phyloP scores from a whole-genome alignment of 768 basidiomycete species.

The Suillus subluteus region DNA sequence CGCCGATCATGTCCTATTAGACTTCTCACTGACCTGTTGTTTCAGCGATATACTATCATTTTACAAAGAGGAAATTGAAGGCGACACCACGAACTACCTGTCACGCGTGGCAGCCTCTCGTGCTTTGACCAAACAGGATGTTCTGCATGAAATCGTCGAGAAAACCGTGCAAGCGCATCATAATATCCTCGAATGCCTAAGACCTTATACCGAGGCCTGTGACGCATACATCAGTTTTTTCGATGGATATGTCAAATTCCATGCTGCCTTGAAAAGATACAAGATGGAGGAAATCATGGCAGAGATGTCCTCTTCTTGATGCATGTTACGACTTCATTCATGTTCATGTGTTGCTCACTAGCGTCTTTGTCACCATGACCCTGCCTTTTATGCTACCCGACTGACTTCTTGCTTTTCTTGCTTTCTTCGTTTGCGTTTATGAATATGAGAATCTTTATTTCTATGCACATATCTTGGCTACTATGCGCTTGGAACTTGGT shows the following conservation, averaged over 20 bases:
- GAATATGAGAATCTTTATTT: no score
- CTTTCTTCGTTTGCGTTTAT: no score
- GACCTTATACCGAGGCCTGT: constrained; percentile 20
- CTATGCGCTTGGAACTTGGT: no score
- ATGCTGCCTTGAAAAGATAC: constrained; percentile 31
- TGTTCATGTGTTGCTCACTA: no score
- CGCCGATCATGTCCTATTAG: neutral
- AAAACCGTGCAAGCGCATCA: constrained; percentile 29
- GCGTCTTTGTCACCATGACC: no score
- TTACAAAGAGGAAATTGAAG: constrained; percentile 43
- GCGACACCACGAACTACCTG: constrained; percentile 40
- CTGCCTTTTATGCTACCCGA: no score
- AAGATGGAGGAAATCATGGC: no score
- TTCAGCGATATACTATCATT: constrained; percentile 42
- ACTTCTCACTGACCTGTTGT: neutral
- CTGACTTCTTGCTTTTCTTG: no score
- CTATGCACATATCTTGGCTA: no score
- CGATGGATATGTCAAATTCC: constrained; percentile 33
- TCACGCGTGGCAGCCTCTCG: constrained; percentile 34
- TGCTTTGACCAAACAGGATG: constrained; percentile 31
- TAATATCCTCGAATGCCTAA: constrained; percentile 29
- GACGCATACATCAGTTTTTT: constrained; percentile 23
- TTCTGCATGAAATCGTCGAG: constrained; percentile 27
- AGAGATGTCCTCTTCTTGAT: no score
- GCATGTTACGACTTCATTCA: no score